Base-by-base conservation (phyloP, 108 stramenopile species). In the Nitzschia inconspicua region DNA sequence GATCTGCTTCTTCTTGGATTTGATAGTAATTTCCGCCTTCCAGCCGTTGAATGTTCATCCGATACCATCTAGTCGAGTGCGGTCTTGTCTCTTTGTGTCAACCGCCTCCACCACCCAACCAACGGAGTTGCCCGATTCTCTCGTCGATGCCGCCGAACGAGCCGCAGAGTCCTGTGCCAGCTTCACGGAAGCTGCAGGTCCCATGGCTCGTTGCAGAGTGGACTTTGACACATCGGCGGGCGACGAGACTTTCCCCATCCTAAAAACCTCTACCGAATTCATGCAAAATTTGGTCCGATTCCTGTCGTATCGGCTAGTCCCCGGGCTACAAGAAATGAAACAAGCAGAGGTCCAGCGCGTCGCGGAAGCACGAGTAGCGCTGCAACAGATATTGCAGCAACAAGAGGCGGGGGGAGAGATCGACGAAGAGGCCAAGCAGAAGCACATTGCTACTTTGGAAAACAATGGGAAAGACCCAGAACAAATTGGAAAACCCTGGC, bases 151-250 rank as follows among this genome's bases (percentile, higher is more conserved):
- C 11, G 84, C 88, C 18, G 65, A 76, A 41, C 70, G 78, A 28
- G 88, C 88, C n/a, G 88, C 84, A 16, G 58, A 79, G 34, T 72
- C 66, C 2, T 63, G 73, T 49, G 68, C 77, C 30, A 10, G 27
- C 1, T 79, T 65, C 52, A 61, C 65, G 18, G 44, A 74, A 49
- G 46, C 35, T 1, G 49, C 66, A 4, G 84, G 82, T 0, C 29
- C 80, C 0, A 36, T 70, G 65, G 68, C 59, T 5, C 84, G 89
- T 11, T 91, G 89, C 40, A 82, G 89, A 7, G 84, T 91, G n/a
- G 94, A 95, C 68, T 95, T 97, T 78, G 94, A 95, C 59, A 97
- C 96, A 4, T 73, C 71, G 28, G 82, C 82, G 0, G 96, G 96
- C 0, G 96, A 97, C 62, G 93, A 91, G 61, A 97, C 94, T 0